phyloP scores from a whole-genome alignment of 352 stramenopile species.

The Pythium graminicola region DNA sequence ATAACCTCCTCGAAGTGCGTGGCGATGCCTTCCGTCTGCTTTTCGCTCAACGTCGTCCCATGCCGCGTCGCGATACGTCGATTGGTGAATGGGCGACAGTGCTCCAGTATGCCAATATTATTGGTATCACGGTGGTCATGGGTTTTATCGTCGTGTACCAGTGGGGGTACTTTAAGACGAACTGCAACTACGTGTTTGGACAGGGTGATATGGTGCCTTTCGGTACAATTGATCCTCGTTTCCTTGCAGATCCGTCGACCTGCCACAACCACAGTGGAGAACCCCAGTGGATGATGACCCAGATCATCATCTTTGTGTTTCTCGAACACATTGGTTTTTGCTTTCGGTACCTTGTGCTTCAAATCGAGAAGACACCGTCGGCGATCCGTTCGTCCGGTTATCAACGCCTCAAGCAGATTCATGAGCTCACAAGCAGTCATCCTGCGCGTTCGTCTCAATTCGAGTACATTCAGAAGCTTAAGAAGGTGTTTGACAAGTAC shows the following conservation, averaged over 20 bases:
- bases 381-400: constrained; percentile 69
- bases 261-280: constrained; percentile 43
- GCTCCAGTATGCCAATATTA: constrained; percentile 81
- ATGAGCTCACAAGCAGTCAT: constrained; percentile 52
- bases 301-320: constrained; percentile 78
- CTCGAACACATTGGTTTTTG: constrained; percentile 80
- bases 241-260: constrained; percentile 25
- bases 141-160: constrained; percentile 82
- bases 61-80: constrained; percentile 72
- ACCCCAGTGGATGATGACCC: constrained; percentile 57
- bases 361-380: constrained; percentile 67
- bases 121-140: constrained; percentile 75
- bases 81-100: constrained; percentile 84
- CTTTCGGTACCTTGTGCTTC: constrained; percentile 77
- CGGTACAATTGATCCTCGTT: constrained; percentile 35
- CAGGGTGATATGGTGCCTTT: constrained; percentile 75
- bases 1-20: constrained; percentile 83
- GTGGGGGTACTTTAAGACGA: constrained; percentile 67
- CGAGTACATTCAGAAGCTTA: constrained; percentile 77
- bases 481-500: constrained; percentile 75
- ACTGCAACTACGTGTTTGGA: constrained; percentile 69
- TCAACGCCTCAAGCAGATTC: constrained; percentile 73
- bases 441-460: constrained; percentile 63
- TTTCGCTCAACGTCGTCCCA: constrained; percentile 71
- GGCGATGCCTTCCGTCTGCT: constrained; percentile 77